Evolutionary conservation across 257 asterid genomes (phyloP), one percentile per base, ranked within the genome.

Genomic region (Paraleonurus japonicus): DNA sequence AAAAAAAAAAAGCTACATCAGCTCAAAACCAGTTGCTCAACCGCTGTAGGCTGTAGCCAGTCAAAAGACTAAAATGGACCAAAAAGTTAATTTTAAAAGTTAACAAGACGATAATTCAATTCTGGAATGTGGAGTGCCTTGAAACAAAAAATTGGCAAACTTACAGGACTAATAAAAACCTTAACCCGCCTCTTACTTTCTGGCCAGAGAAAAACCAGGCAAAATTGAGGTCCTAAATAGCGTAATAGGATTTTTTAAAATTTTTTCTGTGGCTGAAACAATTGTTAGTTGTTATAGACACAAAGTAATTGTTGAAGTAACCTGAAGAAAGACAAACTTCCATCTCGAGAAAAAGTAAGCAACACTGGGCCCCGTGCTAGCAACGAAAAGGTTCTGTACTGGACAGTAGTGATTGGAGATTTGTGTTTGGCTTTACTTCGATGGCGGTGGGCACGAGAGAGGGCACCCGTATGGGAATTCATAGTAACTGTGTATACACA

Each of bases 311-410:
- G 61, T n/a, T 74, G 73, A 69, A 74, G 57, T 67, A 64, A 95
- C 99, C 99, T 92, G 88, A 88, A 95, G 88, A 95, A 92, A 20
- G 95, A 88, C 82, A 95, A 78, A 73, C 85, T 95, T 83, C 98
- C 99, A 79, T 92, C 99, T 41, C 82, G 87, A 72, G 84, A 74
- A 65, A 95, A 87, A 74, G 96, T 83, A 70, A 95, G 83, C 81
- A 95, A 73, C n/a, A 92, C 98, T 7, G 99, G 98, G 37, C 98
- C 99, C 16, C 92, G 85, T 37, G 99, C 90, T 19, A 92, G 90
- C 85, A 88, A 82, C 47, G 99, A 92, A 75, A 92, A 95, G 24
- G 89, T 89, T 82, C 96, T 87, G 81, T 88, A 95, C 77, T 89
- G 97, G 71, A 95, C 89, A 13, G 95, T 89, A 28, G 98, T 87